These are phyloP conservation scores for Blastobotrys serpentis DNA, from an alignment of 1,139 yeast genomes.

Conservation along the genomic window DNA sequence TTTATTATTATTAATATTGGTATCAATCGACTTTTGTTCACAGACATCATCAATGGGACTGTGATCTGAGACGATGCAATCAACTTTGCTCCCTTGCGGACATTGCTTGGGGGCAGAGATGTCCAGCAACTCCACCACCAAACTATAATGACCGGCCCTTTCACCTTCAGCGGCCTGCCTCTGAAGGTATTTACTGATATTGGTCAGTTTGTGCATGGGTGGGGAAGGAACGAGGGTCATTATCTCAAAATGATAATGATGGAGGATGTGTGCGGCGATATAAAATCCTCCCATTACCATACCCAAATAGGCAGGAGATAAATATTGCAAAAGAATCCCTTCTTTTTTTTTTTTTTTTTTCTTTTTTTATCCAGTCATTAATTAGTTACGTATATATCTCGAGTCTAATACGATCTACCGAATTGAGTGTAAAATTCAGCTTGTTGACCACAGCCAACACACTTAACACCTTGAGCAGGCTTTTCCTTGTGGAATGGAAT, in stretches of 20 bases:
- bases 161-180: conserved; percentile 10
- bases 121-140: conserved; percentile 9
- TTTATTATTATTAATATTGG: too few species aligned
- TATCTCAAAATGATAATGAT: neutral
- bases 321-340: neutral
- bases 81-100: too few species aligned
- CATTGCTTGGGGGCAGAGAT: conserved; percentile 8
- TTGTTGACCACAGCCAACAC: conserved; percentile 71
- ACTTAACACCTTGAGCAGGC: conserved; percentile 73
- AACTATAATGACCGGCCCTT: neutral
- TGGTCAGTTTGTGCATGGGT: conserved; percentile 1
- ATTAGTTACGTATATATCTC: conserved; percentile 1
- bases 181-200: neutral
- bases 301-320: conserved; percentile 1
- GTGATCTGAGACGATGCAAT: conserved; percentile 7
- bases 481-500: conserved; percentile 92
- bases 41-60: conserved; percentile 1
- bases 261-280: neutral
- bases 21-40: neutral
- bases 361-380: neutral
- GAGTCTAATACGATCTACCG: conserved; percentile 85
- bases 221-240: neutral
- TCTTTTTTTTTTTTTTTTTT: neutral
- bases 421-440: conserved; percentile 89
- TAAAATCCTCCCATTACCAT: neutral